Evolutionary conservation across 2,329 filamentous ascomycete species (phyloP), one percentile per base, ranked within the genome.

Genomic region (Elsinoe batatas): DNA sequence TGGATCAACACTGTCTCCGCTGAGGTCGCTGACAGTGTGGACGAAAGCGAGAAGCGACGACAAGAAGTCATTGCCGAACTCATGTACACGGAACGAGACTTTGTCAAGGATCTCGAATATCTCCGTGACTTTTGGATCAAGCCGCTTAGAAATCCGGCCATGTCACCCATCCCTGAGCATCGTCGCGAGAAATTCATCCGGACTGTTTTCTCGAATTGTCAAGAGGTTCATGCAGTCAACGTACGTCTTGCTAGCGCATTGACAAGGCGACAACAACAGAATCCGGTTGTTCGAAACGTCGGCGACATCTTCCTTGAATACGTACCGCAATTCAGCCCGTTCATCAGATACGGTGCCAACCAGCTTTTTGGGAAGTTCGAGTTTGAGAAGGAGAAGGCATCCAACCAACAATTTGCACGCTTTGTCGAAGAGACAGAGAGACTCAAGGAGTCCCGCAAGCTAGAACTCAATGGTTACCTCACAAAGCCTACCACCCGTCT

Each of bases 1-100:
- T 98, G 93, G 93, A 98, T 98, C 71, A 97, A 97, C 69, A 95
- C 91, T 12, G 93, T 98, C 35, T 88, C 91, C 0, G 93, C 95
- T 69, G 93, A 97, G 69, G 78, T 98, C 57, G 90, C 91, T 0
- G 91, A 97, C 63, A 88, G 85, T 66, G 85, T 96, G 30, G 84
- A 83, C 50, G 93, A 98, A 62, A 82, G 81, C 62, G 93, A 98
- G 71, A 94, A 95, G 82, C 97, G 97, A 75, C 83, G 93, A 43
- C 93, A 98, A 68, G 93, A 98, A 68, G 88, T 98, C 63, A 96
- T 98, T 58, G 96, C 91, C 5, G 93, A 98, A 69, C 84, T 97
- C 59, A 96, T 94, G 83, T 98, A 98, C 73, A 98, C 93, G 0
- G 93, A 98, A 70, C 83, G 93, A 63, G 93, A 98, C 72, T 98